A percentile compares a stretch with the other conserved stretches of the same genome.
phyloP scores from a whole-genome alignment of 2,329 filamentous ascomycete genomes.

The Paramyrothecium roridum region DNA sequence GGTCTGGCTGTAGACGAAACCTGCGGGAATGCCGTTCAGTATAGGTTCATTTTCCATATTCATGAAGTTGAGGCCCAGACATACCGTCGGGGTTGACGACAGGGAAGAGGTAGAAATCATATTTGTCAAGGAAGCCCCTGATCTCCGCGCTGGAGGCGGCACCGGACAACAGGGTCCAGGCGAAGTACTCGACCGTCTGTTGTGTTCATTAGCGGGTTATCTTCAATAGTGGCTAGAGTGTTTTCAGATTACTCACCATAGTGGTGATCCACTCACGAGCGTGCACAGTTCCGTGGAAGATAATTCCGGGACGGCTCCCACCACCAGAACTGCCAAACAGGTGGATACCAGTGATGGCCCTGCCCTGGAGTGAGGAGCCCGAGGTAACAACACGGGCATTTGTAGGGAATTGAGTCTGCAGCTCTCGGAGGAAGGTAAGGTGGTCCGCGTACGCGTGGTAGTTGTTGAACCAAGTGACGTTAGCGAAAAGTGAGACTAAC shows the following conservation, averaged over 20 bases:
- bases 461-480: slow-evolving; percentile 43
- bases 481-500: slow-evolving; percentile 10
- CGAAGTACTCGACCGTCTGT: slow-evolving; percentile 47
- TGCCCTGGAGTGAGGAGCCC: slow-evolving; percentile 42
- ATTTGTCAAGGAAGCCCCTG: slow-evolving; percentile 50
- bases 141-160: slow-evolving; percentile 35
- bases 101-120: slow-evolving; percentile 63
- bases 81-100: slow-evolving; percentile 57
- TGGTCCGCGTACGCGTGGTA: slow-evolving; percentile 52
- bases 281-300: slow-evolving; percentile 55
- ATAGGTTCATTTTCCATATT: neutral
- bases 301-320: slow-evolving; percentile 44
- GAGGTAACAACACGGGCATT: slow-evolving; percentile 44
- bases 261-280: slow-evolving; percentile 56
- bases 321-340: slow-evolving; percentile 42
- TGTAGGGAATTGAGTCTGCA: slow-evolving; percentile 34
- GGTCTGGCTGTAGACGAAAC: slow-evolving; percentile 55
- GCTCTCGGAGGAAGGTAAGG: slow-evolving; percentile 38
- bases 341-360: slow-evolving; percentile 58
- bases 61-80: slow-evolving; percentile 2
- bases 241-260: slow-evolving; percentile 30
- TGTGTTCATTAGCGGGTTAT: neutral
- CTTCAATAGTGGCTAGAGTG: neutral
- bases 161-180: slow-evolving; percentile 44
- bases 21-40: slow-evolving; percentile 20